Base-by-base conservation (phyloP, 306 rosid genomes). In the Herpetospermum pedunculosum region DNA sequence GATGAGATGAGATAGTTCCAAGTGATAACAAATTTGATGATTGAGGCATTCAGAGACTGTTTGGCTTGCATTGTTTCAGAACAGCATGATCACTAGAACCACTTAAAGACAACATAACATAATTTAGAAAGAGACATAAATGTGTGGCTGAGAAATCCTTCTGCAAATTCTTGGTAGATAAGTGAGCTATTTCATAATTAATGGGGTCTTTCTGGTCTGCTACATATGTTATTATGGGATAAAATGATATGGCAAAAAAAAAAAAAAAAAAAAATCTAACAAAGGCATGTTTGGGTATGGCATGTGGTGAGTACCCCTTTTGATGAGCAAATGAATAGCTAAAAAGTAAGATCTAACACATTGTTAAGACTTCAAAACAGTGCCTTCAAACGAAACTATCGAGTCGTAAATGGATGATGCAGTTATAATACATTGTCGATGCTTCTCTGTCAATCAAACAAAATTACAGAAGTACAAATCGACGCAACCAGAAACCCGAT, bases 391-490 rank as follows among this genome's bases (percentile, higher is more conserved):
- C 29, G 0, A 68, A 43, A 18, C 19, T 68, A 26, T 21, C 5
- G 54, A 68, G 25, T 41, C 23, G 3, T 3, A 68, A 43, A 23
- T 13, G 53, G 54, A 28, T 3, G 41, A 30, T 70, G 55, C 5
- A 43, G 74, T 69, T 69, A 43, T 69, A 28, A 69, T 69, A 69
- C 55, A 69, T n/a, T 70, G 41, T 70, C 35, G 41, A 70, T 29
- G 40, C 57, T 70, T 70, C 57, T 70, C 26, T 70, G 74, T 46
- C 41, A 46, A 28, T 70, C 23, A 44, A 44, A 70, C 41, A 46
- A 70, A 28, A 70, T 70, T 70, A 70, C 40, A 46, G 25, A 6
- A 70, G 35, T 28, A 70, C 52, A 28, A 70, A 70, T 70, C 34
- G 41, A 70, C 74, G 0, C 14, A 15, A 23, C 52, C 73, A 1